Conservation (phyloP, 192 early-diverging fungal species). For the Coemansia sp. region DNA sequence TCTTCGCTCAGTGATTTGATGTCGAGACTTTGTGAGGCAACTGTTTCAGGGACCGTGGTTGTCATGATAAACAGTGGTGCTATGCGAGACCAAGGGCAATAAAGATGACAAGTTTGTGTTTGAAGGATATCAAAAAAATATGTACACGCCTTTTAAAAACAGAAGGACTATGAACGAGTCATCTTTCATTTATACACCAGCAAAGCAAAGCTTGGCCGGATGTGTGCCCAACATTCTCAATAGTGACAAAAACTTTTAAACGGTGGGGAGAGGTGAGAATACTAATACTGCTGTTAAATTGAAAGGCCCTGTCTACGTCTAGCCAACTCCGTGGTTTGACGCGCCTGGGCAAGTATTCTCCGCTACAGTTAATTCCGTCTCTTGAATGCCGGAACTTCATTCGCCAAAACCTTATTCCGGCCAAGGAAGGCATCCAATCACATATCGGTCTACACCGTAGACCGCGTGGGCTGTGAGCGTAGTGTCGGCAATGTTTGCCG, state of each 20-base stretch:
- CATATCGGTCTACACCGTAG: neutral
- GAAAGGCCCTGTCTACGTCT: neutral
- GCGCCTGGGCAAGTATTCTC: no score
- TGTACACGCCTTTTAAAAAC: neutral
- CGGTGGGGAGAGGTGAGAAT: neutral
- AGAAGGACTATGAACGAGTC: neutral
- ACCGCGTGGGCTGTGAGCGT: neutral
- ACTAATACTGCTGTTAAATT: neutral
- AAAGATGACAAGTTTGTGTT: neutral
- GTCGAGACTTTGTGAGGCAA: neutral
- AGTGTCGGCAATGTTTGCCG: neutral
- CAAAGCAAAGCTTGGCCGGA: neutral
- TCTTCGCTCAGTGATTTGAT: neutral
- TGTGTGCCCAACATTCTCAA: neutral
- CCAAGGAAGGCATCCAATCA: neutral
- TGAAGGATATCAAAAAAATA: neutral
- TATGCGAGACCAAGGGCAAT: neutral
- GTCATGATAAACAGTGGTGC: neutral
- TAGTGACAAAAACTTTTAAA: neutral
- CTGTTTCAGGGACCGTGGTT: neutral
- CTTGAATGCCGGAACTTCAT: no score
- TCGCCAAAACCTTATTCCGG: conserved; percentile 17
- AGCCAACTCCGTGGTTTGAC: conserved; percentile 1
- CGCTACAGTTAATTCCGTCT: neutral
- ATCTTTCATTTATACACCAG: neutral